Conservation (phyloP, 768 basidiomycete species). For the Psilocybe sp. region DNA sequence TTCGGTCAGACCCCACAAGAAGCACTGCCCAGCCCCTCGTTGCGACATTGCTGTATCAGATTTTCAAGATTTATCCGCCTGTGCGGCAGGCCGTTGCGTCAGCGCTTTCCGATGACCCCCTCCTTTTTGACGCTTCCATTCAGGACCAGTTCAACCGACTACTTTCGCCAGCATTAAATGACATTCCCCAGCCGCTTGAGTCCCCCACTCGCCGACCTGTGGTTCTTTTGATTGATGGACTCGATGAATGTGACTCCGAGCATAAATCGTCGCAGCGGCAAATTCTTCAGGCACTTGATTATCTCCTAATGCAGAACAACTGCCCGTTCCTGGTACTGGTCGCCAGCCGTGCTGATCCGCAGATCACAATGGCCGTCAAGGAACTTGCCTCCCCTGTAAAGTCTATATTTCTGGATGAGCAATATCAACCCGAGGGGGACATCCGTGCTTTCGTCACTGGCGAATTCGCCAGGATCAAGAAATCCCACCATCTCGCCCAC, state of each 20-base stretch:
- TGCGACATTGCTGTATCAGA: conserved; percentile 3
- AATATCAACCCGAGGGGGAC: neutral
- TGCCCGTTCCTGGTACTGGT: conserved; percentile 1
- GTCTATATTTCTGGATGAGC: neutral
- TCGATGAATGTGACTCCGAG: conserved; percentile 1
- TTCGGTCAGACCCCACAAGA: neutral
- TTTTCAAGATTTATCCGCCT: neutral
- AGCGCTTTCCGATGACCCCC: neutral
- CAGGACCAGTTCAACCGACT: neutral
- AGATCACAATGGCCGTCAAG: neutral
- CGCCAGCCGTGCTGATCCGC: conserved; percentile 1
- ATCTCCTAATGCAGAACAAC: neutral
- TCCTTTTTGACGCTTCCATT: neutral
- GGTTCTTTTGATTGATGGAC: conserved; percentile 1
- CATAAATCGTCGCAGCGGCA: neutral
- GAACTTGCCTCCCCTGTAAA: neutral
- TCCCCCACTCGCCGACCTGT: neutral
- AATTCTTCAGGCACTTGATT: neutral
- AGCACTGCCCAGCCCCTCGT: neutral
- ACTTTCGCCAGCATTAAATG: neutral
- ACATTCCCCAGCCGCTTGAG: neutral
- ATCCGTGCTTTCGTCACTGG: neutral
- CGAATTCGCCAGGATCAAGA: conserved; percentile 1
- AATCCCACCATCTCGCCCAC: neutral
- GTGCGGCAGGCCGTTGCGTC: neutral